Base-by-base conservation (phyloP, 805 yeast species). In the Saccharomycopsis sp. region DNA sequence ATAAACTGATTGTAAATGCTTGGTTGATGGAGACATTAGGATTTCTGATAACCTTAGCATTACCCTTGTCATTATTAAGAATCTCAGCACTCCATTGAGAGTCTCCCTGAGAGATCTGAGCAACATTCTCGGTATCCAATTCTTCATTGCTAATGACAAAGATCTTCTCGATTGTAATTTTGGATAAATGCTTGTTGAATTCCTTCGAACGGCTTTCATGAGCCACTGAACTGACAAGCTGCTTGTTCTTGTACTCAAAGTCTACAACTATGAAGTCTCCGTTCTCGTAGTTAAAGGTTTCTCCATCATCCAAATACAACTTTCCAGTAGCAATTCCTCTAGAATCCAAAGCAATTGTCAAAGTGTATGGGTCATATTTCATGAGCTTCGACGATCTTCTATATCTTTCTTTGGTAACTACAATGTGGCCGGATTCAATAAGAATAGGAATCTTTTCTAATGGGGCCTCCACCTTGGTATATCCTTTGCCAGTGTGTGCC, bases 281-380 rank as follows among this genome's bases (percentile, higher is more conserved):
- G 35, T 69, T 58, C 57, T 69, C 61, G 67, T 83, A 83, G 51
- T 75, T 79, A 64, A 79, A 88, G 0, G 92, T 77, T 64, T 85
- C 87, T 15, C 96, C 97, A 70, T 92, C 98, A 69, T 92, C 98
- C 42, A 87, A 70, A 69, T 91, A 92, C 35, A 92, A 68, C 3
- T 74, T 75, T 1, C 88, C 87, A 0, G 70, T 69, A 0, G 92
- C 90, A 3, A 65, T 63, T 0, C 84, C 85, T 1, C 72, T 64
- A 1, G 67, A 64, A 58, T 75, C 76, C 9, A 85, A 75, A 0
- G 88, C 89, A 50, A 92, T 72, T 1, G 85, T 76, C 42, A 92
- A 66, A 0, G 96, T 87, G 68, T 84, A 89, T 2, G 97, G 97
- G 68, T 92, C 98, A 62, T 78, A 72, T 24, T 68, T 73, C 93